Evolutionary conservation across 1,284 basidiomycete species (phyloP).

Genomic region (Schizophyllum amplum): DNA sequence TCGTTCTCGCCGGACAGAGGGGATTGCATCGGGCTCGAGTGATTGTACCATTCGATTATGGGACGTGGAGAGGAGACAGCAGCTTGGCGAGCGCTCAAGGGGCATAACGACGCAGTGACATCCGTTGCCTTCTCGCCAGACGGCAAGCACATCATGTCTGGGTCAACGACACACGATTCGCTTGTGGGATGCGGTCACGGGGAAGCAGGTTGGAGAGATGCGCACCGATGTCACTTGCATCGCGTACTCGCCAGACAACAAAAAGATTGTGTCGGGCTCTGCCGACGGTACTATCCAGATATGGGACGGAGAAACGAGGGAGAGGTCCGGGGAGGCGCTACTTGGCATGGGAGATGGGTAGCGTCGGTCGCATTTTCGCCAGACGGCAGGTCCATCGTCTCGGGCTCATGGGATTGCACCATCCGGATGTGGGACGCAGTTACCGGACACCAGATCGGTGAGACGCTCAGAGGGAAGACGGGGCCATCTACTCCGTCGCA

Average conservation of each 20-base stretch:
- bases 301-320: background rate
- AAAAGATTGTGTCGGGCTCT: constrained; percentile 1
- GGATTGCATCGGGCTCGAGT: background rate
- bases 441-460: background rate
- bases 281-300: background rate
- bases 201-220: too few relatives aligned
- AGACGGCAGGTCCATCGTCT: background rate
- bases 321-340: background rate
- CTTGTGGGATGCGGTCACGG: constrained; percentile 2
- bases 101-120: background rate
- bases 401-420: background rate
- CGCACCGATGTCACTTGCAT: background rate
- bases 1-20: background rate
- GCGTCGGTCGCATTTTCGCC: background rate
- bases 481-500: constrained; percentile 2
- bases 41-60: background rate
- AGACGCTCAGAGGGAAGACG: background rate
- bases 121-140: constrained; percentile 2
- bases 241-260: background rate
- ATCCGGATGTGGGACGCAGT: background rate
- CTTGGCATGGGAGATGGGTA: too few relatives aligned
- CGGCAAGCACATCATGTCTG: background rate
- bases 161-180: background rate
- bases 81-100: background rate
- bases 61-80: background rate